Percentiles rank a stretch among this genome's conserved stretches.
Conservation (phyloP, 768 basidiomycete genomes). For the Collybia nuda region DNA sequence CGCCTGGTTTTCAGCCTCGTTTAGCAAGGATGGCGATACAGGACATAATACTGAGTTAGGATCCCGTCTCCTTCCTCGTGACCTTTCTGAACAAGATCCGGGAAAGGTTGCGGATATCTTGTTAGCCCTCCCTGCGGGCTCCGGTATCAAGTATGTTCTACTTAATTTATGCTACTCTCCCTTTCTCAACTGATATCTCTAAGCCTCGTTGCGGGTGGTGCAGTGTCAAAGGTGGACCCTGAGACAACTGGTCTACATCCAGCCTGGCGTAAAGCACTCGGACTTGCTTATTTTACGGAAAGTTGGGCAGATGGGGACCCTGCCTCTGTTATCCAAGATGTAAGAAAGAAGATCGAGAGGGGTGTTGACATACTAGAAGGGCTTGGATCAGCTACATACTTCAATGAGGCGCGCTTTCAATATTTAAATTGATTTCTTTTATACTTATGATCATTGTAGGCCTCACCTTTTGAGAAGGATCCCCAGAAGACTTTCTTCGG, state of each 20-base stretch:
- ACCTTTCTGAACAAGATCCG: background rate
- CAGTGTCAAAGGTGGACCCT: slow-evolving; percentile 34
- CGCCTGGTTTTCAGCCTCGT: background rate
- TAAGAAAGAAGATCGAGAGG: slow-evolving; percentile 12
- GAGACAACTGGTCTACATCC: slow-evolving; percentile 43
- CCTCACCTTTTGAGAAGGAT: slow-evolving; percentile 37
- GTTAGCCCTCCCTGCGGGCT: background rate
- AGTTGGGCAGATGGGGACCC: slow-evolving; percentile 12
- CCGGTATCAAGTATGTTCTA: slow-evolving; percentile 7
- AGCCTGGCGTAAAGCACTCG: slow-evolving; percentile 42
- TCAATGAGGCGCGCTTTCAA: slow-evolving; percentile 38
- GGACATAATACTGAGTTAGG: background rate
- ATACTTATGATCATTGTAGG: slow-evolving; percentile 24
- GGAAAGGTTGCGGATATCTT: background rate
- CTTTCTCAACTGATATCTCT: background rate
- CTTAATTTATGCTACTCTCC: background rate
- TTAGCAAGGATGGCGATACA: background rate
- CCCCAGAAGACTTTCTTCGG: slow-evolving; percentile 45
- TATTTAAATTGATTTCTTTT: too few species aligned
- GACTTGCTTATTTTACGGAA: slow-evolving; percentile 18
- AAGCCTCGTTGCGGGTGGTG: slow-evolving; percentile 44
- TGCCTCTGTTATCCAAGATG: slow-evolving; percentile 21
- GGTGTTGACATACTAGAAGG: slow-evolving; percentile 20
- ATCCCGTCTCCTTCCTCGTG: background rate
- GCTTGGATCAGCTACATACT: slow-evolving; percentile 37